Base-by-base conservation (phyloP, 352 stramenopile species). In the Phytophthora niederhauseri region DNA sequence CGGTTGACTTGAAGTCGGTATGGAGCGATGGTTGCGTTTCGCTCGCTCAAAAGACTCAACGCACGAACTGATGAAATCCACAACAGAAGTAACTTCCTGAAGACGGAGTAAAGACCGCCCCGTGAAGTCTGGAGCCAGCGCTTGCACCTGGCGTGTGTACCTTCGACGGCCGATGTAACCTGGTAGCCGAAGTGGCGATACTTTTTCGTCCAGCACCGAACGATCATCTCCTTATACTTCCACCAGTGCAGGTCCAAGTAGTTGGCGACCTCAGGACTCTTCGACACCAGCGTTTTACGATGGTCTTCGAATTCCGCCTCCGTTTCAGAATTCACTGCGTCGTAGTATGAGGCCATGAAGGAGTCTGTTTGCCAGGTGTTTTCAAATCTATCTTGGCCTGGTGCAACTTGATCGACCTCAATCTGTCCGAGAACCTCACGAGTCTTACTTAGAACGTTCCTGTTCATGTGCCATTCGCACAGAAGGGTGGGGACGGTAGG, bases 381-480 rank as follows among this genome's bases (percentile, higher is more conserved):
- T 11, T 53, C 26, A 7, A 22, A 55, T 11, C 9, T 28, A 9
- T 63, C 28, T 55, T 63, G 57, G 4, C 43, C 41, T n/a, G 56
- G 56, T 2, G 43, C 38, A 20, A 12, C 28, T 45, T 55, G 15
- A 34, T 46, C 15, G 7, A 53, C 41, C 9, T 9, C 14, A 3
- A 43, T n/a, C 48, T 53, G 56, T 2, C 20, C 56, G 6, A 53
- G 8, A 3, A 43, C 41, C 43, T 53, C 5, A 9, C 57, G 8
- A 26, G 57, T 17, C 26, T 55, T 55, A 15, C n/a, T 38, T 0
- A 51, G 14, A 2, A 57, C 30, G 26, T 57, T 64, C 9, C 46
- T 28, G 9, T 66, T 57, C 38, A 66, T 65, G 15, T 71, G 50
- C 49, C 64, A 66, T 14, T 36, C n/a, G 17, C 56, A 63, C 1